phyloP scores from a whole-genome alignment of 805 yeast species.

The Peterozyma toletana region DNA sequence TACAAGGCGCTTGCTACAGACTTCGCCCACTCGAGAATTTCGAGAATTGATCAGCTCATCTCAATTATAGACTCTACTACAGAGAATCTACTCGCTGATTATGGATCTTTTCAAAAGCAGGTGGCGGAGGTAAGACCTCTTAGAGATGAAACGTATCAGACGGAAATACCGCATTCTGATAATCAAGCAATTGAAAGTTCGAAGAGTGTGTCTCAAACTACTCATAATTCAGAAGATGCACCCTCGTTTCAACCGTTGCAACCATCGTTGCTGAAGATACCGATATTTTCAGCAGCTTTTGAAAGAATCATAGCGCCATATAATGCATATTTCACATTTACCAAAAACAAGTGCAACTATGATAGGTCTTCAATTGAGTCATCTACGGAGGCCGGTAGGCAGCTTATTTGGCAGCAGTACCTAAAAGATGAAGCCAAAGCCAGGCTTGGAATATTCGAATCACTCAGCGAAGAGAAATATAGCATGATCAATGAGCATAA shows the following conservation, averaged over 20 bases:
- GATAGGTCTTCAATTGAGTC: slow-evolving; percentile 13
- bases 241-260: slow-evolving; percentile 9
- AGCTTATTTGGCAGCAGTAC: slow-evolving; percentile 16
- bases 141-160: slow-evolving; percentile 9
- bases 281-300: neutral
- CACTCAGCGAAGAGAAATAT: neutral
- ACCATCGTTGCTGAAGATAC: slow-evolving; percentile 7
- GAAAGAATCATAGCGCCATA: neutral
- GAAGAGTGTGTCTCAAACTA: neutral
- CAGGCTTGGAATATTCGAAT: slow-evolving; percentile 2
- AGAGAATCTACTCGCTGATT: slow-evolving; percentile 14
- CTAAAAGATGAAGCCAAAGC: slow-evolving; percentile 11
- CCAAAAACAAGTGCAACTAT: slow-evolving; percentile 9
- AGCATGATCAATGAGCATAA: neutral
- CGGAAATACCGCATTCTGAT: slow-evolving; percentile 3
- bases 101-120: slow-evolving; percentile 9
- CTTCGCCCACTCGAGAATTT: slow-evolving; percentile 20
- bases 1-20: slow-evolving; percentile 22
- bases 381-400: slow-evolving; percentile 10
- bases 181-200: slow-evolving; percentile 2
- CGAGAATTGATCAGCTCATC: slow-evolving; percentile 24
- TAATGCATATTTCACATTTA: neutral
- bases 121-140: slow-evolving; percentile 13
- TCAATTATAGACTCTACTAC: slow-evolving; percentile 23
- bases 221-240: neutral